Evolutionary conservation across 106 monocot genomes (phyloP).

Genomic region (Vanilla planifolia): DNA sequence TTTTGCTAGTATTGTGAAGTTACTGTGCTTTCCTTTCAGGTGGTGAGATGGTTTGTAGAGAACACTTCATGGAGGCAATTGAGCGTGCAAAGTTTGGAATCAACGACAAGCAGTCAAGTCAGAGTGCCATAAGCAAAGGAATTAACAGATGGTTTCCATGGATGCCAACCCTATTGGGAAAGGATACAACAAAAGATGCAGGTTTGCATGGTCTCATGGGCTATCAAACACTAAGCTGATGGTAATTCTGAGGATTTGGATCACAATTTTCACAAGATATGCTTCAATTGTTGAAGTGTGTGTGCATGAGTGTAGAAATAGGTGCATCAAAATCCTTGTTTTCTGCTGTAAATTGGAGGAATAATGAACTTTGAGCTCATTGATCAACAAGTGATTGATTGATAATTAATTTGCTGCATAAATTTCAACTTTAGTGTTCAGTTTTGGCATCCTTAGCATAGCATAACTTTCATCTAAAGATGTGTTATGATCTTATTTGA

Average conservation of each 20-base stretch:
- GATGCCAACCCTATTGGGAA: constrained; percentile 48
- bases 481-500: no score
- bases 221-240: constrained; percentile 72
- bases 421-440: no score
- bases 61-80: constrained; percentile 79
- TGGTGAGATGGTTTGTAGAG: constrained; percentile 55
- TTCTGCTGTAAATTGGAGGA: neutral
- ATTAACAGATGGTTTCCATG: constrained; percentile 72
- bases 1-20: no score
- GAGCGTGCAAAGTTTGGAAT: constrained; percentile 88
- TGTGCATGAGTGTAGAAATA: neutral
- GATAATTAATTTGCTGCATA: no score
- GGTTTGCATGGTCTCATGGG: constrained; percentile 45
- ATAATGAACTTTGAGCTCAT: neutral
- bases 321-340: neutral
- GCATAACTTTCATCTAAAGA: no score
- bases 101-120: constrained; percentile 28
- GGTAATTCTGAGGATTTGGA: neutral
- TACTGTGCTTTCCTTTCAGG: no score
- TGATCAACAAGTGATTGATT: no score
- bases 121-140: constrained; percentile 29
- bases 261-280: no score
- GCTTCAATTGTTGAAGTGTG: no score
- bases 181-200: constrained; percentile 31
- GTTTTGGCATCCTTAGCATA: no score